Conservation (phyloP, 768 basidiomycete species). For the Phanerochaete sordida region DNA sequence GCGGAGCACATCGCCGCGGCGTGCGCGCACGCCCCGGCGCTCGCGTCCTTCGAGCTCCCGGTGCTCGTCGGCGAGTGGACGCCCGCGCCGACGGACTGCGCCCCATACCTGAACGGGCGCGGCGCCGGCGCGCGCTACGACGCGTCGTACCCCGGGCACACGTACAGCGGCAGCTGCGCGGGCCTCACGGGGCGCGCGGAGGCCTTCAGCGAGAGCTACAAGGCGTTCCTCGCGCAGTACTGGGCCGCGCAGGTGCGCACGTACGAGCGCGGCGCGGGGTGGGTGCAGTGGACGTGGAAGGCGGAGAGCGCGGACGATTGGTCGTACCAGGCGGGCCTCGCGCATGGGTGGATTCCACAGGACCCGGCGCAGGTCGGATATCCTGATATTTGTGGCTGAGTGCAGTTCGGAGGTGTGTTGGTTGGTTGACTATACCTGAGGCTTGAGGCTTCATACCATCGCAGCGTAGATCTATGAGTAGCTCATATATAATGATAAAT, state of each 20-base stretch:
- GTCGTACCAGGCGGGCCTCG: conserved; percentile 81
- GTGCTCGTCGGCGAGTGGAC: conserved; percentile 88
- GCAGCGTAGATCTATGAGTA: too few species aligned
- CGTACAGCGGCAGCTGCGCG: conserved; percentile 67
- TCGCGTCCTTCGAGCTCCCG: conserved; percentile 66
- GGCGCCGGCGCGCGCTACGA: conserved; percentile 62
- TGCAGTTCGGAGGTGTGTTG: too few species aligned
- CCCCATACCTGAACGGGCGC: conserved; percentile 81
- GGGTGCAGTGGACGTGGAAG: conserved; percentile 88
- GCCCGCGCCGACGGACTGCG: conserved; percentile 73
- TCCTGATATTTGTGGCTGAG: conserved; percentile 58
- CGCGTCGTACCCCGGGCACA: conserved; percentile 61
- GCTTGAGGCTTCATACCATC: too few species aligned
- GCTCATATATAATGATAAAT: too few species aligned
- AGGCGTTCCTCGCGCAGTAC: conserved; percentile 73
- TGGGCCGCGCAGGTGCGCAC: conserved; percentile 84
- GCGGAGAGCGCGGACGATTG: conserved; percentile 83
- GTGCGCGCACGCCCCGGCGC: conserved; percentile 43
- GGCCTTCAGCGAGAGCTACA: conserved; percentile 72
- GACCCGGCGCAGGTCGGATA: conserved; percentile 48
- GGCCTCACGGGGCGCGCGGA: conserved; percentile 73
- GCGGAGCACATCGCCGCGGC: conserved; percentile 58
- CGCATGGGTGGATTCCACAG: conserved; percentile 81
- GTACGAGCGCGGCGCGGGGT: conserved; percentile 66
- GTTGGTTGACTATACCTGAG: too few species aligned